A percentile compares a stretch with the other conserved stretches of the same genome.
Evolutionary conservation across 306 rosid species (phyloP).

Genomic region (Malus orientalis): DNA sequence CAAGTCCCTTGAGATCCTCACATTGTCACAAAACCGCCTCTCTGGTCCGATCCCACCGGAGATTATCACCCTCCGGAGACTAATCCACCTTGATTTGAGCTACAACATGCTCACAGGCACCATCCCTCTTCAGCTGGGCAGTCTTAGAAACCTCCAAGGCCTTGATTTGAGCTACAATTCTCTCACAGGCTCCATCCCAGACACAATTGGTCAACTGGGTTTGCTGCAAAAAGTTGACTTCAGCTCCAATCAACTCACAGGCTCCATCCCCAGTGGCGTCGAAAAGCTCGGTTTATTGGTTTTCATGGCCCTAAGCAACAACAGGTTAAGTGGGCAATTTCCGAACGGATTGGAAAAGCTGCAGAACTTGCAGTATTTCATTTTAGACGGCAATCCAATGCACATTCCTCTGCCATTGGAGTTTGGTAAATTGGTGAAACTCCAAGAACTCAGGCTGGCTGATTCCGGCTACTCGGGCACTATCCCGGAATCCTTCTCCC

Average conservation of each 20-base stretch:
- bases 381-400: slow-evolving; percentile 48
- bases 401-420: slow-evolving; percentile 23
- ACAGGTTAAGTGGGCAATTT: slow-evolving; percentile 22
- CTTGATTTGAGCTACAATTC: slow-evolving; percentile 46
- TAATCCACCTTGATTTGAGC: slow-evolving; percentile 50
- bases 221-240: slow-evolving; percentile 46
- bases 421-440: slow-evolving; percentile 31
- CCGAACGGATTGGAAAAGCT: slow-evolving; percentile 34
- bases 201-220: slow-evolving; percentile 29
- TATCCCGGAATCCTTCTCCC: slow-evolving; percentile 34
- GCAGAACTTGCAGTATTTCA: slow-evolving; percentile 43
- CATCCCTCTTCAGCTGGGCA: slow-evolving; percentile 30
- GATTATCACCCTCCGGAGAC: slow-evolving; percentile 20
- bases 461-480: slow-evolving; percentile 38
- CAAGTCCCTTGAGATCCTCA: slow-evolving; percentile 37
- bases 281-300: slow-evolving; percentile 21
- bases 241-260: slow-evolving; percentile 40
- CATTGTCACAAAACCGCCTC: slow-evolving; percentile 45
- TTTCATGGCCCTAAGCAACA: slow-evolving; percentile 43
- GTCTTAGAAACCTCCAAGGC: slow-evolving; percentile 35
- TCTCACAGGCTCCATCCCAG: slow-evolving; percentile 36
- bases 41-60: slow-evolving; percentile 24
- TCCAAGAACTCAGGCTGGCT: slow-evolving; percentile 46
- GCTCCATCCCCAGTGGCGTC: slow-evolving; percentile 27
- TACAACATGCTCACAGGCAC: slow-evolving; percentile 35